Conservation (phyloP, 2,329 filamentous ascomycete species). For the Penicillium sp. region DNA sequence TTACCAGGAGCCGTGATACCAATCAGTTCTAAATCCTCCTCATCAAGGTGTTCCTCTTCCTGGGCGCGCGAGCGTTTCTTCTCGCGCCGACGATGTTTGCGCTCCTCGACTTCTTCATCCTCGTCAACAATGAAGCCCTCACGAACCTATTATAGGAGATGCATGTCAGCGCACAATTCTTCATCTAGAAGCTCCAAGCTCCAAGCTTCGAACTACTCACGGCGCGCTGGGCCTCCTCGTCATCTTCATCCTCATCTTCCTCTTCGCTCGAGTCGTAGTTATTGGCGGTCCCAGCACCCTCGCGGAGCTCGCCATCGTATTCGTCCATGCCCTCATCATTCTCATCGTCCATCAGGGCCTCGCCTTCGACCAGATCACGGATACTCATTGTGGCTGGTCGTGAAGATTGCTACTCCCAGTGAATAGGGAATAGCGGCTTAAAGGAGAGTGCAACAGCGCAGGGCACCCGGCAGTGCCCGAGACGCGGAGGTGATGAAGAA, state of each 20-base stretch:
- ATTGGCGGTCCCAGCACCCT: slow-evolving; percentile 37
- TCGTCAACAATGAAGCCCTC: slow-evolving; percentile 97
- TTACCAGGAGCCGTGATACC: slow-evolving; percentile 72
- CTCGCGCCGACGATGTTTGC: slow-evolving; percentile 56
- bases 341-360: slow-evolving; percentile 79
- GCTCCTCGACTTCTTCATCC: slow-evolving; percentile 71
- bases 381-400: slow-evolving; percentile 51
- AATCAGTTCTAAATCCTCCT: slow-evolving; percentile 93
- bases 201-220: slow-evolving; percentile 44
- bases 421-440: slow-evolving; percentile 5
- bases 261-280: slow-evolving; percentile 80
- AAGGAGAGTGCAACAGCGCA: slow-evolving; percentile 6
- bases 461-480: slow-evolving; percentile 9
- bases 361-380: slow-evolving; percentile 69
- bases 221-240: slow-evolving; percentile 74
- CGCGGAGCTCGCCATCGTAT: slow-evolving; percentile 53
- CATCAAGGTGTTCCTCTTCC: slow-evolving; percentile 79
- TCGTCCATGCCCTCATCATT: slow-evolving; percentile 80
- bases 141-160: slow-evolving; percentile 57
- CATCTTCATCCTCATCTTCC: slow-evolving; percentile 86
- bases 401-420: slow-evolving; percentile 12
- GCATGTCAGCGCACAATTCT: slow-evolving; percentile 15
- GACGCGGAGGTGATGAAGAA: slow-evolving; percentile 4
- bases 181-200: background rate
- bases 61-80: slow-evolving; percentile 67